Evolutionary conservation across 345 rosid genomes (phyloP), one percentile per base, ranked within the genome.

Genomic region (Populus simonii): DNA sequence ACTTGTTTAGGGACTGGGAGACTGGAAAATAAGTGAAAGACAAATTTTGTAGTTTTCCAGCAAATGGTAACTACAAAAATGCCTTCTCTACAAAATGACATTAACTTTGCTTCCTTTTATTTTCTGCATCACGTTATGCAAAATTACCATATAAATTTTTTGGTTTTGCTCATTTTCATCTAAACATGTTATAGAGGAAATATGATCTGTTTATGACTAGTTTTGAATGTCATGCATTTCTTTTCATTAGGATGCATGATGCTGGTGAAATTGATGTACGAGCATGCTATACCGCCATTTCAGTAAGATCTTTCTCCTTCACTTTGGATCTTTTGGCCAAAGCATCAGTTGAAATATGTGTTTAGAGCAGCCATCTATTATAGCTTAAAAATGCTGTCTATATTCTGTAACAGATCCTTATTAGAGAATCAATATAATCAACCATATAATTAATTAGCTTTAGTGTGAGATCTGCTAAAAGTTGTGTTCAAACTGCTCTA

Each of bases 221-320:
- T 69, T 78, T 68, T 69, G 51, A 59, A 59, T 74, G 23, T 66
- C 20, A n/a, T 23, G 15, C 22, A 13, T 63, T 57, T 68, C 59
- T 74, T 23, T 63, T 68, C 72, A 17, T 39, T 74, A 96, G 98
- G 90, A 96, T 96, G 99, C 99, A 96, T 88, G 93, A 91, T 74
- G 90, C 74, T 74, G 99, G 99, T 80, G 99, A 95, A 88, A 91
- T 91, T 62, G 99, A 95, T 84, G 94, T 91, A 62, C 94, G 99
- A 66, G 97, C 99, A 35, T 96, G 98, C 85, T 96, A 93, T 79
- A 91, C 94, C 66, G 99, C 98, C n/a, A 86, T 93, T 79, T 91
- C 98, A 63, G 98, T 96, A 86, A 78, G 93, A 13, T 22, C 23
- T 67, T 23, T 8, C 38, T 22, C 47, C 18, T 35, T 13, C 38